Evolutionary conservation across 257 asterid genomes (phyloP).

Genomic region (Solanum virginianum): DNA sequence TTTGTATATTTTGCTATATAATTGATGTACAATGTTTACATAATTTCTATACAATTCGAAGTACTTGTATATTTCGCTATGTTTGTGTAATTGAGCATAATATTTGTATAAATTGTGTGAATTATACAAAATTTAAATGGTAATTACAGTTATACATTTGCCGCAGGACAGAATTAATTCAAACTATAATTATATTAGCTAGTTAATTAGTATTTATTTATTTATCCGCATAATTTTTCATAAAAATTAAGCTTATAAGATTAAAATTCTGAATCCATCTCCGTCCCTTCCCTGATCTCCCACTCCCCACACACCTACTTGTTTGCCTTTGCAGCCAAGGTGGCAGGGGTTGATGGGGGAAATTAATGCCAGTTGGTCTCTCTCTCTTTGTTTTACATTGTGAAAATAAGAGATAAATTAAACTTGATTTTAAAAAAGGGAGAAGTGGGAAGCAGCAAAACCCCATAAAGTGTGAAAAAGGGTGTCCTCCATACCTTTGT

Average conservation of each 20-base stretch:
- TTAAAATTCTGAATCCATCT: background rate
- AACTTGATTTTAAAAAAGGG: background rate
- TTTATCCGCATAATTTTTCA: no score
- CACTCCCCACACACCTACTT: background rate
- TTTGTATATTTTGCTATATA: no score
- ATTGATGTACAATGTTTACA: no score
- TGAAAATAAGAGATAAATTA: constrained; percentile 8
- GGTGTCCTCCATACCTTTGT: constrained; percentile 4
- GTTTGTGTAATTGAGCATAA: no score
- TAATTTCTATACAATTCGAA: no score
- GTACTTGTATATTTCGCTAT: no score
- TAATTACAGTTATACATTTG: no score
- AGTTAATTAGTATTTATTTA: no score
- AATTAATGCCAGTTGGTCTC: constrained; percentile 3
- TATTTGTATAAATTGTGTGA: no score
- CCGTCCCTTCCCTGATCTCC: background rate
- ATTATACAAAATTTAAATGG: no score
- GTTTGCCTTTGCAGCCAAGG: background rate
- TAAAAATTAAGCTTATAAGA: background rate
- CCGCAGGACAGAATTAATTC: fast-evolving
- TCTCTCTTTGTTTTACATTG: background rate
- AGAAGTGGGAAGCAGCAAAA: background rate
- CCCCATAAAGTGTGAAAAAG: constrained; percentile 2
- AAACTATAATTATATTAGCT: no score
- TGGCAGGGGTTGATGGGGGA: background rate